Conservation (phyloP, 257 asterid genomes). For the Nyctanthes arbortristis region DNA sequence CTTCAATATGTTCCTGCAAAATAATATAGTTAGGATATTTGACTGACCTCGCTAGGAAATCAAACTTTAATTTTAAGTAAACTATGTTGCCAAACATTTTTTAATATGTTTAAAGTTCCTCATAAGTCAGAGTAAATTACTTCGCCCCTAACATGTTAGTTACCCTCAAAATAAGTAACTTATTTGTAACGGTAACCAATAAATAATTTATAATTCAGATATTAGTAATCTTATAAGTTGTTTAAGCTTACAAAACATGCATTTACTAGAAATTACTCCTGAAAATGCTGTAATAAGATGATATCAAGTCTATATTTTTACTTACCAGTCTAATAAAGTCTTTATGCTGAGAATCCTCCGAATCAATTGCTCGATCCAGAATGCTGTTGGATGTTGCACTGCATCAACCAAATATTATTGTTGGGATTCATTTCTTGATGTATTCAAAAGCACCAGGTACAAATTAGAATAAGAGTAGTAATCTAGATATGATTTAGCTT, state of each 20-base stretch:
- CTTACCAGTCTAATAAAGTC: conserved; percentile 77
- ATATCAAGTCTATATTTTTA: not conserved
- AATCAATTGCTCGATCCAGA: conserved; percentile 70
- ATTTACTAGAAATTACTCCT: not conserved
- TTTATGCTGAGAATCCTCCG: conserved; percentile 64
- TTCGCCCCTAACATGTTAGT: not conserved
- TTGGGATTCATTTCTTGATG: not conserved
- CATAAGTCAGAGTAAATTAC: not conserved
- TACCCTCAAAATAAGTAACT: too few species aligned
- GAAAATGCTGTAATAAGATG: not conserved
- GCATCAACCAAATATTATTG: conserved; percentile 16
- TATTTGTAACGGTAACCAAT: too few species aligned
- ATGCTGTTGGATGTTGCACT: conserved; percentile 73
- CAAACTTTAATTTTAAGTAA: not conserved
- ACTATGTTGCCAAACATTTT: not conserved
- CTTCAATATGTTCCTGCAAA: conserved; percentile 72
- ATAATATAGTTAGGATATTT: not conserved
- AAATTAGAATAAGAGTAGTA: not conserved
- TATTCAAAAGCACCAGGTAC: not conserved
- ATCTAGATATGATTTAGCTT: too few species aligned
- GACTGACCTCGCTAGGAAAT: not conserved
- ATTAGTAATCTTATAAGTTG: too few species aligned
- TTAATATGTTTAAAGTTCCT: too few species aligned
- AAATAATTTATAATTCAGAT: too few species aligned
- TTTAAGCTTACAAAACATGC: not conserved